These are phyloP conservation scores for Pinus albicaulis DNA, from an alignment of 75 land plant genomes.

Conservation along the genomic window DNA sequence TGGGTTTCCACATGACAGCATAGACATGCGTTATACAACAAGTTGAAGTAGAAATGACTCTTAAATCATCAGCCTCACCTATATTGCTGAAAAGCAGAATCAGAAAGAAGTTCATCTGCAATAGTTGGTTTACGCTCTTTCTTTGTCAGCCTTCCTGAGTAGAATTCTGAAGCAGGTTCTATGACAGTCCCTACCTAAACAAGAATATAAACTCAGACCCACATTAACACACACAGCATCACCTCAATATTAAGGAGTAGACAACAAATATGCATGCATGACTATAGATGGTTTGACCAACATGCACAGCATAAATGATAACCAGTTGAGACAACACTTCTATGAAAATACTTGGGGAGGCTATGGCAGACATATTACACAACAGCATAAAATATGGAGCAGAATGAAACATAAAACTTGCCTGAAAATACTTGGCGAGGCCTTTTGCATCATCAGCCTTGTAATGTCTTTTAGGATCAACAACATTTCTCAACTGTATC, in stretches of 20 bases:
- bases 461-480: constrained; percentile 97
- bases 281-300: not conserved
- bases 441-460: constrained; percentile 76
- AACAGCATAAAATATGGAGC: not conserved
- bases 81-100: constrained; percentile 35
- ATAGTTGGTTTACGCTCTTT: constrained; percentile 79
- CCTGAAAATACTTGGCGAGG: constrained; percentile 92
- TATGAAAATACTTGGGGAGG: not conserved
- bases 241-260: not conserved
- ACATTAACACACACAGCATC: not conserved
- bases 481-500: constrained; percentile 68
- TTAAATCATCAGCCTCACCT: constrained; percentile 39
- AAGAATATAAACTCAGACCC: not conserved
- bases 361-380: not conserved
- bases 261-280: not conserved
- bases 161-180: constrained; percentile 84
- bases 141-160: constrained; percentile 78
- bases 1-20: not conserved
- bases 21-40: not conserved
- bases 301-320: not conserved
- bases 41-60: not conserved
- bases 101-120: constrained; percentile 81
- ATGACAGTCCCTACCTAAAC: constrained; percentile 89
- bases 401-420: constrained; percentile 10
- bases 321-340: not conserved